These are phyloP conservation scores for Pythium plurisporium DNA, from an alignment of 352 stramenopile species.

Conservation along the genomic window DNA sequence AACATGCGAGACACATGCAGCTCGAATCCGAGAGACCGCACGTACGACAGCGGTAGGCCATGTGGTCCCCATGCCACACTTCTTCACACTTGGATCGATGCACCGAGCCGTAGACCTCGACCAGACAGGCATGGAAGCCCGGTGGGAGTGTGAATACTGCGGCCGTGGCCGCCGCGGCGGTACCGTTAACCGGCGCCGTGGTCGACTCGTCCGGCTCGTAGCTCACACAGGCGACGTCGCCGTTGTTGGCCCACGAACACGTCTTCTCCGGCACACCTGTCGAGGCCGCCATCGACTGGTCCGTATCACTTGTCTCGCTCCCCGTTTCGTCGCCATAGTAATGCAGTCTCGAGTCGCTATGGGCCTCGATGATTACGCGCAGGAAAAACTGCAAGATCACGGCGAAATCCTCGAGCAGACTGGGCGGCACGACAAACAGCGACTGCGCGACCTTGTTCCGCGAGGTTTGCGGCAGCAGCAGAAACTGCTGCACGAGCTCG, in stretches of 20 bases:
- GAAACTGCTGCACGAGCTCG: constrained; percentile 37
- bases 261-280: constrained; percentile 11
- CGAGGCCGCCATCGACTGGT: neutral
- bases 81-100: constrained; percentile 79
- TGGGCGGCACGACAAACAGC: constrained; percentile 38
- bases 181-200: neutral
- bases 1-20: constrained; percentile 82
- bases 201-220: constrained; percentile 29
- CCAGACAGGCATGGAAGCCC: constrained; percentile 45
- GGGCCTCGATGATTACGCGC: constrained; percentile 52
- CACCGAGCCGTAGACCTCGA: constrained; percentile 52
- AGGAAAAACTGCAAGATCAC: constrained; percentile 62
- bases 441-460: constrained; percentile 42
- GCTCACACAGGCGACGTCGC: constrained; percentile 29
- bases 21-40: constrained; percentile 83
- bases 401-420: constrained; percentile 41
- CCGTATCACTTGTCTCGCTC: neutral
- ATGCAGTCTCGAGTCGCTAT: constrained; percentile 26
- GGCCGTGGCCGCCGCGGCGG: constrained; percentile 10
- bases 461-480: constrained; percentile 29
- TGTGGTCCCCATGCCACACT: constrained; percentile 86
- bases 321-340: constrained; percentile 6
- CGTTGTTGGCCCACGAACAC: constrained; percentile 34
- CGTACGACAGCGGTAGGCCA: constrained; percentile 79
- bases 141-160: constrained; percentile 33